Evolutionary conservation across 331 rosid species (phyloP).

Genomic region (Phaseolus coccineus): DNA sequence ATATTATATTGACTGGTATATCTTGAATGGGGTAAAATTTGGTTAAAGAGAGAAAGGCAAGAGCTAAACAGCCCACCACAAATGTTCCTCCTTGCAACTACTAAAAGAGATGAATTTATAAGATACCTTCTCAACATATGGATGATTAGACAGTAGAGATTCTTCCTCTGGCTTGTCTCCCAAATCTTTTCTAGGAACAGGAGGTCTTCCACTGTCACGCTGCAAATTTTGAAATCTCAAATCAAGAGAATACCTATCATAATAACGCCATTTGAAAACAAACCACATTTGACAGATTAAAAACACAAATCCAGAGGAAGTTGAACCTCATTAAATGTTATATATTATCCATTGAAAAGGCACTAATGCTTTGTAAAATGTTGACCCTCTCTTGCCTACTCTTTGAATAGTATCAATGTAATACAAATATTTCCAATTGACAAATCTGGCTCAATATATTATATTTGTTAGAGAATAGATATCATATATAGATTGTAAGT

Average conservation of each 20-base stretch:
- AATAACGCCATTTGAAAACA: conserved; percentile 24
- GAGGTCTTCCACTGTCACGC: conserved; percentile 95
- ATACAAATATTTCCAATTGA: conserved; percentile 28
- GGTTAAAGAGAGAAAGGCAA: conserved; percentile 22
- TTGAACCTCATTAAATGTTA: conserved; percentile 6
- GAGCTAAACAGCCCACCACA: conserved; percentile 24
- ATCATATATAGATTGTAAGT: too few species aligned
- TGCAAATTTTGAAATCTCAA: conserved; percentile 49
- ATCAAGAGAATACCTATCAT: conserved; percentile 39
- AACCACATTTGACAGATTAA: conserved; percentile 14
- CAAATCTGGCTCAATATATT: conserved; percentile 21
- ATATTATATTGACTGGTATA: background rate
- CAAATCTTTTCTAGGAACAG: conserved; percentile 88
- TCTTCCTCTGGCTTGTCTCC: conserved; percentile 89
- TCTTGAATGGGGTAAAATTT: conserved; percentile 14
- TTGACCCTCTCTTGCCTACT: conserved; percentile 17
- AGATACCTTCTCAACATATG: conserved; percentile 86
- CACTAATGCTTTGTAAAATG: conserved; percentile 19
- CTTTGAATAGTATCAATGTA: conserved; percentile 27
- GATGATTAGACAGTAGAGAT: conserved; percentile 86
- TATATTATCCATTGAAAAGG: conserved; percentile 2
- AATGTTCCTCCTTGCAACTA: conserved; percentile 34
- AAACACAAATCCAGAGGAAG: conserved; percentile 2
- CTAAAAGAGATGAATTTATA: conserved; percentile 26
- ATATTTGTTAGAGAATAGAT: too few species aligned